phyloP scores from a whole-genome alignment of 371 early-diverging fungal species.

The Actinomortierella wolfii region DNA sequence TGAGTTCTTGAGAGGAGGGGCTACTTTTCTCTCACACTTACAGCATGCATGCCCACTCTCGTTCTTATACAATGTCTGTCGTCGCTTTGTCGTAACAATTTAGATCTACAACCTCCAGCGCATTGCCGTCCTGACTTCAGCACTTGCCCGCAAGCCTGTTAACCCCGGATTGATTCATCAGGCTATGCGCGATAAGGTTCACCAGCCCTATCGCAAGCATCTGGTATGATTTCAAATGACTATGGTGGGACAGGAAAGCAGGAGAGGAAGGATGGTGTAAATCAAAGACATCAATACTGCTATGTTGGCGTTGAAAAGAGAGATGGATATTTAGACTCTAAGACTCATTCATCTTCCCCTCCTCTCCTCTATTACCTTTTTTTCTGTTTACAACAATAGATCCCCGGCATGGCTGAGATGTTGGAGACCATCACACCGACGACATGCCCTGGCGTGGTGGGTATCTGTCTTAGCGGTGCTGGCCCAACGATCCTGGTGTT shows the following conservation, averaged over 20 bases:
- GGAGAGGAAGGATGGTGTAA: too few species aligned
- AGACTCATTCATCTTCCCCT: too few species aligned
- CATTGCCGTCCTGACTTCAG: slow-evolving; percentile 83
- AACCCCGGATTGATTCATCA: slow-evolving; percentile 79
- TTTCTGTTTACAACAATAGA: too few species aligned
- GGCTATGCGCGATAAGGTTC: slow-evolving; percentile 94
- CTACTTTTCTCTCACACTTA: background rate
- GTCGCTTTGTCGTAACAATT: too few species aligned
- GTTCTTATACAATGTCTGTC: too few species aligned
- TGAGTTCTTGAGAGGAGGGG: background rate
- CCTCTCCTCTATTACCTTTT: too few species aligned
- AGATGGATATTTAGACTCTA: too few species aligned
- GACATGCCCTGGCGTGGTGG: slow-evolving; percentile 83
- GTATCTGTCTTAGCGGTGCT: slow-evolving; percentile 94
- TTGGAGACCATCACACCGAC: slow-evolving; percentile 73
- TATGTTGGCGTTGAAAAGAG: too few species aligned
- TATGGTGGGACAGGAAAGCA: too few species aligned
- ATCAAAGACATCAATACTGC: too few species aligned
- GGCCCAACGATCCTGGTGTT: slow-evolving; percentile 95
- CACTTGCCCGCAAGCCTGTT: slow-evolving; percentile 72
- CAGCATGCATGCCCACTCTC: background rate
- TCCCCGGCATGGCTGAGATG: slow-evolving; percentile 92
- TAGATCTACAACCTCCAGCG: slow-evolving; percentile 95
- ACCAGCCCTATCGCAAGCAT: slow-evolving; percentile 92
- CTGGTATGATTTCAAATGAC: slow-evolving; percentile 64